Percentiles rank a stretch among this genome's conserved stretches.
Evolutionary conservation across 352 stramenopile genomes (phyloP).

Genomic region (Pythium rhizo-oryzae): DNA sequence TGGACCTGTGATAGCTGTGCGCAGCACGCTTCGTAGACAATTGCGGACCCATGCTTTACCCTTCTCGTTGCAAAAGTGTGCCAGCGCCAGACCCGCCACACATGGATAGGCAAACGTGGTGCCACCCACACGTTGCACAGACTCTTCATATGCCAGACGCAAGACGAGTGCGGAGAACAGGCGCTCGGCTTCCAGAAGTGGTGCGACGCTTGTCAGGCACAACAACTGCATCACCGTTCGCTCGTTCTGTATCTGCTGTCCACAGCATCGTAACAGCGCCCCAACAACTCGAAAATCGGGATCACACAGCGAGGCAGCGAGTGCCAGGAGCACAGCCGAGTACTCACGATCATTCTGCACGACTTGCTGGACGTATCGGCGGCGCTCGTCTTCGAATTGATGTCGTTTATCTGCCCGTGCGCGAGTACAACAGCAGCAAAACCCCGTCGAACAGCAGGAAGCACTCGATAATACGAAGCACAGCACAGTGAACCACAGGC

Average conservation of each 20-base stretch:
- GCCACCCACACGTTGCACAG: neutral
- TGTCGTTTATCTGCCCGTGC: constrained; percentile 38
- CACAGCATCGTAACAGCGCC: constrained; percentile 7
- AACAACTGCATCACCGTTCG: neutral
- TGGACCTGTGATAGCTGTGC: neutral
- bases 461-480: constrained; percentile 54
- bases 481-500: constrained; percentile 29
- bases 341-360: constrained; percentile 79
- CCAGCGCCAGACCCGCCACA: constrained; percentile 34
- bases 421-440: constrained; percentile 64
- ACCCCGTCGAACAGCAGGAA: constrained; percentile 47
- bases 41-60: constrained; percentile 3
- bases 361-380: constrained; percentile 46
- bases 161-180: constrained; percentile 42
- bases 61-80: constrained; percentile 6
- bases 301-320: constrained; percentile 49
- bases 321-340: constrained; percentile 52
- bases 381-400: constrained; percentile 43
- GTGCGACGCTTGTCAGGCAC: constrained; percentile 4
- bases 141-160: constrained; percentile 45
- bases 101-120: constrained; percentile 39
- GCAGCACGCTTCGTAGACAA: neutral
- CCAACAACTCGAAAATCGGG: constrained; percentile 25
- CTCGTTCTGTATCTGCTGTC: neutral
- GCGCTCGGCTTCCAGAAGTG: neutral